Percentiles rank a stretch among this genome's conserved stretches.
Conservation (phyloP, 1,139 yeast species). For the Scheffersomyces parashehatae region DNA sequence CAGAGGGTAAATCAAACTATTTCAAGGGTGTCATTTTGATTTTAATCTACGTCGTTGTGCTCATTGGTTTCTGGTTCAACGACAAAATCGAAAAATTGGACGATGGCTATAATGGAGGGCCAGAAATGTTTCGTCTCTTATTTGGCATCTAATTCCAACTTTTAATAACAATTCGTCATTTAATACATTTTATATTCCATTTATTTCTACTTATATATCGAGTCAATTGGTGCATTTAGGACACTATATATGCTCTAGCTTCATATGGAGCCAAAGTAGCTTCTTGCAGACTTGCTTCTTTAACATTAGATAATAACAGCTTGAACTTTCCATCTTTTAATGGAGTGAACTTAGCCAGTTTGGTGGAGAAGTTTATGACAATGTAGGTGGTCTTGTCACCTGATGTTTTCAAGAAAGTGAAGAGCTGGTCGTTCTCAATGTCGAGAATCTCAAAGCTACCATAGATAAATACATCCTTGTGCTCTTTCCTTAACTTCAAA, state of each 20-base stretch:
- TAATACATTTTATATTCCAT: background rate
- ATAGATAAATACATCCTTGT: constrained; percentile 19
- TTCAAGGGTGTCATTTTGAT: constrained; percentile 92
- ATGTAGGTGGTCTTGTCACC: constrained; percentile 12
- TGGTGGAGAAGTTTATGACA: constrained; percentile 16
- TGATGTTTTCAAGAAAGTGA: constrained; percentile 13
- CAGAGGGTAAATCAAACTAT: constrained; percentile 95
- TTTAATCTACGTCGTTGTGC: constrained; percentile 72
- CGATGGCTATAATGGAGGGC: constrained; percentile 25
- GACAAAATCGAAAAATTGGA: constrained; percentile 38
- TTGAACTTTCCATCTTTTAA: constrained; percentile 3
- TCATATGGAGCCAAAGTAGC: constrained; percentile 16
- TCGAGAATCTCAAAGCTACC: constrained; percentile 19
- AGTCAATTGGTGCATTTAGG: constrained; percentile 1
- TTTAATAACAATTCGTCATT: constrained; percentile 2
- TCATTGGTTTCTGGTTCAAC: constrained; percentile 80
- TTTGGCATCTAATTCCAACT: background rate
- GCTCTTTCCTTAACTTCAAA: constrained; percentile 15
- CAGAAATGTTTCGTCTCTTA: background rate
- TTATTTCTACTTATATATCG: background rate
- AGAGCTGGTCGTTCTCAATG: constrained; percentile 15
- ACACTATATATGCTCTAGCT: constrained; percentile 16
- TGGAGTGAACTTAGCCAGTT: constrained; percentile 4
- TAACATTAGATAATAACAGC: constrained; percentile 5
- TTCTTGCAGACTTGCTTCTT: constrained; percentile 2